Conservation (phyloP, 2,329 filamentous ascomycete genomes). For the Aspergillus thermomutatus region DNA sequence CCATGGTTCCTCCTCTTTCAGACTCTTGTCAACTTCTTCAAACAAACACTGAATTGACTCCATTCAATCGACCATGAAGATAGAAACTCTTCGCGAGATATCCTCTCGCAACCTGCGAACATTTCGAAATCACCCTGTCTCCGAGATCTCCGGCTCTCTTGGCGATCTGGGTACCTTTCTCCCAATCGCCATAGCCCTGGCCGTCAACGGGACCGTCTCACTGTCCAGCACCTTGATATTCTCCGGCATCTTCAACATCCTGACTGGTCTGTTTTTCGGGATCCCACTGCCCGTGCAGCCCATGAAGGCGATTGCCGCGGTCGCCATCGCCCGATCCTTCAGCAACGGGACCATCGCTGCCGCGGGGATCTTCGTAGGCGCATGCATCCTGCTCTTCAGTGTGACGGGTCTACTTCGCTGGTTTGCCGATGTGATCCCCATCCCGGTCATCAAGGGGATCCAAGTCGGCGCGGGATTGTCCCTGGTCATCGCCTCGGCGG, state of each 20-base stretch:
- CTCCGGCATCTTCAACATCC: slow-evolving; percentile 80
- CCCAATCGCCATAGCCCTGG: slow-evolving; percentile 82
- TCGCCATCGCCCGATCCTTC: slow-evolving; percentile 71
- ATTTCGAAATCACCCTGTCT: slow-evolving; percentile 54
- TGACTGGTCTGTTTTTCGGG: slow-evolving; percentile 78
- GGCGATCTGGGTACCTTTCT: slow-evolving; percentile 89
- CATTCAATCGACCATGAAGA: slow-evolving; percentile 16
- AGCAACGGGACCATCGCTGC: slow-evolving; percentile 70
- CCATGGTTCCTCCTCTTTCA: background rate
- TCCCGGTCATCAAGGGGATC: slow-evolving; percentile 89
- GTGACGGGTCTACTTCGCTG: slow-evolving; percentile 73
- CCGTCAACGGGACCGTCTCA: slow-evolving; percentile 72
- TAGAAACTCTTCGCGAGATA: slow-evolving; percentile 26
- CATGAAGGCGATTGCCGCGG: slow-evolving; percentile 84
- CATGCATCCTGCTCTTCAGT: slow-evolving; percentile 71
- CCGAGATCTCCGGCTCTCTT: slow-evolving; percentile 83
- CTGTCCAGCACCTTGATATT: slow-evolving; percentile 83
- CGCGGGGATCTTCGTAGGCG: slow-evolving; percentile 75
- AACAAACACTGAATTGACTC: background rate
- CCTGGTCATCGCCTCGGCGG: slow-evolving; percentile 73
- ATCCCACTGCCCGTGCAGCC: slow-evolving; percentile 90
- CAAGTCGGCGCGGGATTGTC: slow-evolving; percentile 88
- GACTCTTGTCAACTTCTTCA: no score
- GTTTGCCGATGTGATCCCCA: slow-evolving; percentile 71
- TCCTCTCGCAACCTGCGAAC: slow-evolving; percentile 53